A percentile compares a stretch with the other conserved stretches of the same genome.
Conservation (phyloP, 129 eudicot species). For the Dittrichia graveolens region DNA sequence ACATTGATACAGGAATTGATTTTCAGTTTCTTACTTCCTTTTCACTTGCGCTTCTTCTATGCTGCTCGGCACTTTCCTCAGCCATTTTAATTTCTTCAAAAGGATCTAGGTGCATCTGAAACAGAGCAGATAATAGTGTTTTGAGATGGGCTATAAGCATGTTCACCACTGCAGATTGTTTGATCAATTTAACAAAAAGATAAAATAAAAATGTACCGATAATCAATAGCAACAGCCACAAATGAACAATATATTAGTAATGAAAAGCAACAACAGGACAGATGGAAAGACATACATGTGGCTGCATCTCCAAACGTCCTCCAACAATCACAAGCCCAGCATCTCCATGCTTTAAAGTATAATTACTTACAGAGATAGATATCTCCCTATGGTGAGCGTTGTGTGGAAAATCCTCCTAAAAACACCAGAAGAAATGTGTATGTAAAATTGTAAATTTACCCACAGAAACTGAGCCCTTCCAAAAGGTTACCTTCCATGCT, state of each 20-base stretch:
- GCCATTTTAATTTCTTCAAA: constrained; percentile 87
- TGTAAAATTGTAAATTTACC: background rate
- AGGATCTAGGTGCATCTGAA: constrained; percentile 85
- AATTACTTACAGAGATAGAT: constrained; percentile 79
- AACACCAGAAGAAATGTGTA: constrained; percentile 2
- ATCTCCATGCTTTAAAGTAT: constrained; percentile 92
- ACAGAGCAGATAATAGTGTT: constrained; percentile 10
- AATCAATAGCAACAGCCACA: background rate
- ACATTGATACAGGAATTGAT: background rate
- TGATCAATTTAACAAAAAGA: background rate
- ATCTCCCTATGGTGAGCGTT: constrained; percentile 95
- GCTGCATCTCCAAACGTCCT: constrained; percentile 98
- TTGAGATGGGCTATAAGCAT: background rate
- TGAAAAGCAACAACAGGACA: constrained; percentile 6
- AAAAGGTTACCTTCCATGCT: background rate
- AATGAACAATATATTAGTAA: constrained; percentile 1
- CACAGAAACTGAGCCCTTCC: constrained; percentile 12
- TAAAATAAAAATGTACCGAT: background rate
- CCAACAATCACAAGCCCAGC: constrained; percentile 87
- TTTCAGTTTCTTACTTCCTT: constrained; percentile 59
- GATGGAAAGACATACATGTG: constrained; percentile 62
- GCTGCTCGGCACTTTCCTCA: constrained; percentile 78
- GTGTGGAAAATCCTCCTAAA: constrained; percentile 91
- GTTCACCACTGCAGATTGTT: background rate
- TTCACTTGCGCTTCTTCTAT: constrained; percentile 92